These are phyloP conservation scores for Aethionema arabicum DNA, from an alignment of 345 rosid species.

Conservation along the genomic window DNA sequence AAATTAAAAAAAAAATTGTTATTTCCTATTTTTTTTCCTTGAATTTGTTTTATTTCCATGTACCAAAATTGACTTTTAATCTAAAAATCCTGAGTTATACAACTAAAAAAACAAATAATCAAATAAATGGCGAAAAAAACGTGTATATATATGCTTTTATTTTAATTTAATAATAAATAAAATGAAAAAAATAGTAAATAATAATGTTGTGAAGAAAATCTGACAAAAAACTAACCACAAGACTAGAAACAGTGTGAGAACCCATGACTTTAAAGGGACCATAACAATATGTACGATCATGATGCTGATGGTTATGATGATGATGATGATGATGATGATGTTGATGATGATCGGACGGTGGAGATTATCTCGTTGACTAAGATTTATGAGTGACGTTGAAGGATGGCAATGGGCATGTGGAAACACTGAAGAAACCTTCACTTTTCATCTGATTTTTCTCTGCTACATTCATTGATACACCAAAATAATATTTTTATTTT, in stretches of 20 bases:
- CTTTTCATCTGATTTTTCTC: conserved; percentile 30
- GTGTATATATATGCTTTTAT: neutral
- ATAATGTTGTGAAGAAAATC: conserved; percentile 16
- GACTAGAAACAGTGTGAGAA: conserved; percentile 26
- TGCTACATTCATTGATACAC: conserved; percentile 23
- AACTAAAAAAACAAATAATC: no score
- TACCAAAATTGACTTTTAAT: no score
- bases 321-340: conserved; percentile 24
- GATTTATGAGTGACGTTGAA: conserved; percentile 35
- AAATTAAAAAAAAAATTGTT: no score
- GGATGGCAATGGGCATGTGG: conserved; percentile 39
- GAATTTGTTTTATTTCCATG: no score
- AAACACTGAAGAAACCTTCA: conserved; percentile 32
- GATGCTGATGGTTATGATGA: conserved; percentile 22
- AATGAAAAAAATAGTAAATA: conserved; percentile 24
- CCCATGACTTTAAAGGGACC: conserved; percentile 35
- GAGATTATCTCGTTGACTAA: conserved; percentile 38
- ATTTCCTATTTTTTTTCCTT: no score
- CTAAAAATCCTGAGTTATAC: neutral
- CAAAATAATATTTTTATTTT: conserved; percentile 13
- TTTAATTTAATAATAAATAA: conserved; percentile 16
- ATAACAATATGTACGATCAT: conserved; percentile 29
- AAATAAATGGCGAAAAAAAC: no score
- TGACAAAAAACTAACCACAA: conserved; percentile 27
- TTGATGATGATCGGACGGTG: conserved; percentile 34